phyloP scores from a whole-genome alignment of 495 filamentous ascomycete genomes.

The Podospora pseudocomata region DNA sequence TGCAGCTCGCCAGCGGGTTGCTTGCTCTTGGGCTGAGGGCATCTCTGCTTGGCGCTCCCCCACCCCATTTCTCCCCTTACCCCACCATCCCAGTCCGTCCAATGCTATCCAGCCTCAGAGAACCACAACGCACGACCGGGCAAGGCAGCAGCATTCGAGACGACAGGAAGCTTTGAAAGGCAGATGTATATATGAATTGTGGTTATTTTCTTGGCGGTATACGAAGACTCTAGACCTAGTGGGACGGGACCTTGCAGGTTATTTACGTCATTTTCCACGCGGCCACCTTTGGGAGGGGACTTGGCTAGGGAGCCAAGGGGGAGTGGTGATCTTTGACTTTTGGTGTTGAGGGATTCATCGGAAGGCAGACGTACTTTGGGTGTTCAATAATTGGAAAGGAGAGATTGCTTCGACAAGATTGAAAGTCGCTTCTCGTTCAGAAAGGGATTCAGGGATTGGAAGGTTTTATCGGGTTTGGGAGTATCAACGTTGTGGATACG shows the following conservation, averaged over 20 bases:
- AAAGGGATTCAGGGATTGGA: no score
- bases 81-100: neutral
- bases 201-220: neutral
- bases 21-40: neutral
- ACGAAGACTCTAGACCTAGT: no score
- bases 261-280: conserved; percentile 5
- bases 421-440: no score
- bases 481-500: neutral
- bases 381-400: no score
- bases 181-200: neutral
- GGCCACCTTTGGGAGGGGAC: neutral
- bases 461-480: neutral
- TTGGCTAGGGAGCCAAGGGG: neutral
- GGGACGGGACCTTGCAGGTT: neutral
- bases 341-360: neutral
- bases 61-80: neutral
- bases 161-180: conserved; percentile 1
- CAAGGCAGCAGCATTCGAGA: conserved; percentile 20
- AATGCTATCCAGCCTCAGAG: neutral
- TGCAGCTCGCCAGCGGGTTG: neutral
- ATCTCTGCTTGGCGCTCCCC: neutral
- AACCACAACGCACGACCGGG: neutral
- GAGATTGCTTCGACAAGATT: no score
- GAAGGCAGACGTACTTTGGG: no score
- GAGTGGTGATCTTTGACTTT: neutral